Base-by-base conservation (phyloP, 2,329 filamentous ascomycete species). In the Neopestalotiopsis sp. region DNA sequence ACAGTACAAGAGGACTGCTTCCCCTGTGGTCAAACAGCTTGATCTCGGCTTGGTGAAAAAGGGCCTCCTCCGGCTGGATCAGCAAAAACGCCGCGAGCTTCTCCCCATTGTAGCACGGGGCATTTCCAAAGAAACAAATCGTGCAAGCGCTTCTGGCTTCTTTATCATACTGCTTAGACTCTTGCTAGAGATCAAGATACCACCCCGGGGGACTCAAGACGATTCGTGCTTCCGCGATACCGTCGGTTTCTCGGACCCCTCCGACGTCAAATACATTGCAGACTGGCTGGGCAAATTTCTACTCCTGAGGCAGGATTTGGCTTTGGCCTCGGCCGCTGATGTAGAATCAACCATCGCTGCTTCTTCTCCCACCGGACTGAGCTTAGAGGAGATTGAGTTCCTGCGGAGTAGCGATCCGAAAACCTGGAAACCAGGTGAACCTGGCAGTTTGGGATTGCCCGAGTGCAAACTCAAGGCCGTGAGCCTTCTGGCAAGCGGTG, bases 41-140 rank as follows among this genome's bases (percentile, higher is more conserved):
- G 95, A 98, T 80, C 84, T 98, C 56, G 86, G 92, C 20, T 97
- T 97, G 77, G 92, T 98, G 49, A 93, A 97, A 76, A 94, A 97
- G 77, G 96, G 95, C 57, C 76, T 89, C 34, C 79, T 83, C 57
- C 84, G 87, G 3, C 78, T 88, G 28, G 79, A 83, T 40, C 79
- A 83, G 13, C 76, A 85, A 66, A 92, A 95, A 57, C 89, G 94
- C 73, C 87, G 91, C 45, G 89, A 90, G 12, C 83, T 97, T 4
- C 80, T 98, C n/a, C 90, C 94, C 1, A 86, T 89, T 2, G 81
- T 94, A 10, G 81, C 95, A 17, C 84, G 87, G 71, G 92, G 91
- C 10, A 91, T 97, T 59, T 84, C 88, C 2, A 83, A 84, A 28
- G 88, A 90, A 73, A 85, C 86, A 61, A 87, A 72, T 85, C 86